These are phyloP conservation scores for Aureobasidium lini DNA, from an alignment of 2,329 filamentous ascomycete species.

Conservation along the genomic window DNA sequence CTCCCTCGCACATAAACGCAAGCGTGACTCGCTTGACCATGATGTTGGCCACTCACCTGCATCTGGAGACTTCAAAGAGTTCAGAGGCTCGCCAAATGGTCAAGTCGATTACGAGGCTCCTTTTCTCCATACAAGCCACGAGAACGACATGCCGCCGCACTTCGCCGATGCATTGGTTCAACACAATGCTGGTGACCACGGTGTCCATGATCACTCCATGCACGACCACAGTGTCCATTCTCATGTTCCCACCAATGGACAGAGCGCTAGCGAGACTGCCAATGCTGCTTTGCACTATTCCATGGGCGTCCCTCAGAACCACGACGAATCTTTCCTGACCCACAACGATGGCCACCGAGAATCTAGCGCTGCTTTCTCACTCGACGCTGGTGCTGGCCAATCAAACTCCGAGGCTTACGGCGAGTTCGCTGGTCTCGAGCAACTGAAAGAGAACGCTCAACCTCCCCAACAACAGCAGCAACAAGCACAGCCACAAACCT, in stretches of 20 bases:
- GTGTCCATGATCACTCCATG: slow-evolving; percentile 18
- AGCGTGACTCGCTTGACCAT: slow-evolving; percentile 40
- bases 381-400: slow-evolving; percentile 16
- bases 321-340: slow-evolving; percentile 44
- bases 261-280: slow-evolving; percentile 50
- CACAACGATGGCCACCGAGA: slow-evolving; percentile 18
- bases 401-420: slow-evolving; percentile 16
- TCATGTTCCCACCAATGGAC: slow-evolving; percentile 30
- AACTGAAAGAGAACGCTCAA: slow-evolving; percentile 17
- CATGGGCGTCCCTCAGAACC: slow-evolving; percentile 51
- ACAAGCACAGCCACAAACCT: not conserved
- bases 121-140: slow-evolving; percentile 29
- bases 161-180: slow-evolving; percentile 29
- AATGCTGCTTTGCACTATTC: slow-evolving; percentile 48
- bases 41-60: slow-evolving; percentile 29
- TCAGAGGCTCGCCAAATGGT: slow-evolving; percentile 20
- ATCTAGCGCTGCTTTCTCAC: slow-evolving; percentile 15
- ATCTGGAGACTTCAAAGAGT: slow-evolving; percentile 13
- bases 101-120: slow-evolving; percentile 23
- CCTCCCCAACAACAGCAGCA: slow-evolving; percentile 35
- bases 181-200: slow-evolving; percentile 23
- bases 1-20: slow-evolving; percentile 34
- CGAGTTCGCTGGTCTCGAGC: slow-evolving; percentile 14
- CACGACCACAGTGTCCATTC: slow-evolving; percentile 22
- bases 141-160: slow-evolving; percentile 35